A percentile compares a stretch with the other conserved stretches of the same genome.
Evolutionary conservation across 164 flowering plant genomes (phyloP).

Genomic region (Stephania cephalantha): DNA sequence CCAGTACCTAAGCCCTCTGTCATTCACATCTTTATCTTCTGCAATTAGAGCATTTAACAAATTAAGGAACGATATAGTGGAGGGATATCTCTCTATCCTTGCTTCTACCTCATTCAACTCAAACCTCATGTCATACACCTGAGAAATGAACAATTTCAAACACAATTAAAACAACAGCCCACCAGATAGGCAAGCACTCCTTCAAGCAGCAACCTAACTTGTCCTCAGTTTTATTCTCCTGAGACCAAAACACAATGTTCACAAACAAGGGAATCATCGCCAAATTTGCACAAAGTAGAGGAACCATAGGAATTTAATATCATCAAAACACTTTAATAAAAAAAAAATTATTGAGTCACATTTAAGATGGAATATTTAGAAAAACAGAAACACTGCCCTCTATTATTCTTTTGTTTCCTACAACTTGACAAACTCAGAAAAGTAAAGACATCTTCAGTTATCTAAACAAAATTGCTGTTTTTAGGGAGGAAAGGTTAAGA

Average conservation of each 20-base stretch:
- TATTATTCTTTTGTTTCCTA: too few relatives aligned
- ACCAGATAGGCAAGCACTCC: not conserved
- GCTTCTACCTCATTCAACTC: conserved; percentile 97
- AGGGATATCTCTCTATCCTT: conserved; percentile 86
- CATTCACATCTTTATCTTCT: conserved; percentile 75
- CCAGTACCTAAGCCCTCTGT: conserved; percentile 85
- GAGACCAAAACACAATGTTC: not conserved
- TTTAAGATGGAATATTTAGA: too few relatives aligned
- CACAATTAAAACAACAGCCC: conserved; percentile 4
- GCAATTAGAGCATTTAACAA: conserved; percentile 81
- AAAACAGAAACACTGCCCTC: too few relatives aligned
- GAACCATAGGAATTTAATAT: not conserved
- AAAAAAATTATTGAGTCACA: too few relatives aligned
- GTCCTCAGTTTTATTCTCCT: too few relatives aligned
- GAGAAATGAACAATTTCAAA: conserved; percentile 18
- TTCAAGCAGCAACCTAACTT: not conserved
- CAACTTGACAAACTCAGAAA: too few relatives aligned
- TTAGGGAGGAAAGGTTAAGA: too few relatives aligned
- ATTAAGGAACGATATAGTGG: conserved; percentile 92
- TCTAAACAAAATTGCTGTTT: too few relatives aligned
- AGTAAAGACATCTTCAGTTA: too few relatives aligned
- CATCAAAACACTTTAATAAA: not conserved
- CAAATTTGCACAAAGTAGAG: not conserved
- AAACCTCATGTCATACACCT: conserved; percentile 98
- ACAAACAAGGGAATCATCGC: not conserved